Conservation (phyloP, 371 early-diverging fungal genomes). For the Dichotomocladium elegans region DNA sequence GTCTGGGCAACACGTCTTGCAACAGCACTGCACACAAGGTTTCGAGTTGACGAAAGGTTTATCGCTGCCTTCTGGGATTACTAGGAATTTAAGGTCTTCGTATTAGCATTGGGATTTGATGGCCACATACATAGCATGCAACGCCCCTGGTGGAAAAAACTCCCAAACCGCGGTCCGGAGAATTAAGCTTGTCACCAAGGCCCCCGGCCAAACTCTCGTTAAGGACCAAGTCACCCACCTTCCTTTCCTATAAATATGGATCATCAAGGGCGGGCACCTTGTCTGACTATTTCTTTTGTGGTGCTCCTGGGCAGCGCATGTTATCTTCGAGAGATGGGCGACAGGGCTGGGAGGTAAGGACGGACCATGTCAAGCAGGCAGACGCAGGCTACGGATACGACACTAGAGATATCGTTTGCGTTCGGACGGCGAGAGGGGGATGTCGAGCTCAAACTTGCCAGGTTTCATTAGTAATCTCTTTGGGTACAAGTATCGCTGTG, state of each 20-base stretch:
- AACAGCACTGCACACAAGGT: constrained; percentile 82
- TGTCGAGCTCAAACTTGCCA: constrained; percentile 68
- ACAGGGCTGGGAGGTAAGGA: constrained; percentile 77
- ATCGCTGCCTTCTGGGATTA: constrained; percentile 63
- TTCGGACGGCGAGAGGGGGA: constrained; percentile 64
- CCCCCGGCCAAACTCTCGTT: constrained; percentile 81
- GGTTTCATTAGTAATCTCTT: constrained; percentile 67
- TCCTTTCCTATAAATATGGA: constrained; percentile 68
- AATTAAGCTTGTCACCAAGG: constrained; percentile 50
- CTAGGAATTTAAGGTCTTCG: constrained; percentile 69
- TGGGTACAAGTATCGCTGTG: constrained; percentile 79
- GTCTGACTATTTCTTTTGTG: constrained; percentile 56
- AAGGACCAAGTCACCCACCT: constrained; percentile 80
- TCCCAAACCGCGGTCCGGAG: too few relatives aligned
- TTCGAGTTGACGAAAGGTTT: constrained; percentile 60
- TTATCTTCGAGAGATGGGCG: constrained; percentile 42
- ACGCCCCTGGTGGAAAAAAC: constrained; percentile 55
- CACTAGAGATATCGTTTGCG: constrained; percentile 83
- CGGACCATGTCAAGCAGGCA: constrained; percentile 89
- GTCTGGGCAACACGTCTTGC: constrained; percentile 91
- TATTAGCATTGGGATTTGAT: constrained; percentile 84
- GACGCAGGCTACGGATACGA: constrained; percentile 78
- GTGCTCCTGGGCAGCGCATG: constrained; percentile 3
- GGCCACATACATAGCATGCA: constrained; percentile 83
- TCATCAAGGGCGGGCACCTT: constrained; percentile 65